Evolutionary conservation across 495 filamentous ascomycete genomes (phyloP), one percentile per base, ranked within the genome.

Genomic region (Aspergillus biplanus): DNA sequence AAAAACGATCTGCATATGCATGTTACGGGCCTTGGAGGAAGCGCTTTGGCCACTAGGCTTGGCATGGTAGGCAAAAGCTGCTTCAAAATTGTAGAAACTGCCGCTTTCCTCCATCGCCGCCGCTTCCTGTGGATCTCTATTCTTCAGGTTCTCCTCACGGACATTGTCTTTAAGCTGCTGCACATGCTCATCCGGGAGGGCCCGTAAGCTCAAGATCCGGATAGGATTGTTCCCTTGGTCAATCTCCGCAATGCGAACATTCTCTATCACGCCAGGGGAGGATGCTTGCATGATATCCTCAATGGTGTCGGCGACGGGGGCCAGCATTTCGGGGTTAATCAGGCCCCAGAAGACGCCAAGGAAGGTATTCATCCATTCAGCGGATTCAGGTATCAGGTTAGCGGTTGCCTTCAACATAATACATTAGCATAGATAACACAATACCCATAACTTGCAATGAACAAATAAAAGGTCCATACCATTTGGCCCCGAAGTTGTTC

Each of bases 231-330:
- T 91, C 8, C 94, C 94, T 73, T 97, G 94, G 65, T 91, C 91
- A 67, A 98, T 97, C 68, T 97, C 94, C 52, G 93, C 92, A n/a
- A 97, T 92, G 54, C 93, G 87, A 49, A 98, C 93, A 66, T 97
- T 96, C 73, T 97, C 92, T 55, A 97, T 90, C 39, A 97, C 79
- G 0, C 87, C 88, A 0, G 94, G 94, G 0, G 96, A 88, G 8
- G 91, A 96, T 27, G 92, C 94, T 78, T 96, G 92, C 94, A 98
- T 97, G 53, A 98, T 90, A 70, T 98, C 94, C 74, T 93, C 91
- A 11, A 93, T 84, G 0, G 86, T 87, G 71, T 91, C 87, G 18
- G 87, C 88, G 32, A 91, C 79, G 0, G 86, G 85, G 8, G 83
- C 80, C 68, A 98, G 90, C 92, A 98, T 96, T 2, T 97, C 94